Conservation (phyloP, 345 rosid genomes). For the Gynandropsis gynandra region DNA sequence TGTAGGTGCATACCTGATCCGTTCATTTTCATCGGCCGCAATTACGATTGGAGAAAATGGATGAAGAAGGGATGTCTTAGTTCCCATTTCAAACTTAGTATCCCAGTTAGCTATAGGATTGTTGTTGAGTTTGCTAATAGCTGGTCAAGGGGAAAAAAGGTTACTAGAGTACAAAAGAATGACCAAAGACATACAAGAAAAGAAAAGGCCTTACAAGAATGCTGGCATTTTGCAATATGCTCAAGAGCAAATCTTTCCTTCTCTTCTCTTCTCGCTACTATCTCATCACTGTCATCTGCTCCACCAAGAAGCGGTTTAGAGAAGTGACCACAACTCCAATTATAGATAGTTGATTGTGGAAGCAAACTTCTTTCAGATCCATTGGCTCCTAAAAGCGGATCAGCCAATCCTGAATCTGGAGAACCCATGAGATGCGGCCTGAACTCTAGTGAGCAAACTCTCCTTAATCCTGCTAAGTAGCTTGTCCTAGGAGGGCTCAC, state of each 20-base stretch:
- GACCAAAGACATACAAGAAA: conserved; percentile 9
- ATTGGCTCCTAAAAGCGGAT: conserved; percentile 69
- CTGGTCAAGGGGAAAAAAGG: conserved; percentile 34
- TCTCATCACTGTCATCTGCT: conserved; percentile 74
- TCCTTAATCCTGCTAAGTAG: conserved; percentile 75
- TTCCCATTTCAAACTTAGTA: conserved; percentile 82
- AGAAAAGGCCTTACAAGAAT: conserved; percentile 46
- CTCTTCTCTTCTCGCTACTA: conserved; percentile 74
- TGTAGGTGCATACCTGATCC: conserved; percentile 54
- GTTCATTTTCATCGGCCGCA: conserved; percentile 95
- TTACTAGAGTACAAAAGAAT: conserved; percentile 19
- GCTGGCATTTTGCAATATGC: conserved; percentile 86
- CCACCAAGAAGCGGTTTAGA: conserved; percentile 87
- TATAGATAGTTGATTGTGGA: conserved; percentile 89
- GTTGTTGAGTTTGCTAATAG: conserved; percentile 66
- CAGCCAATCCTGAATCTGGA: conserved; percentile 92
- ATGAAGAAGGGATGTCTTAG: conserved; percentile 74
- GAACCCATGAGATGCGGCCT: conserved; percentile 76
- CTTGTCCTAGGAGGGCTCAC: conserved; percentile 93
- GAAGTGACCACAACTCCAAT: conserved; percentile 95
- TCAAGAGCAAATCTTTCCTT: conserved; percentile 79
- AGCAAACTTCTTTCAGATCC: conserved; percentile 72
- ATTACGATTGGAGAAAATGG: conserved; percentile 90
- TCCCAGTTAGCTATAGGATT: conserved; percentile 85
- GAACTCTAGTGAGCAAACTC: conserved; percentile 91